Percentiles rank a stretch among this genome's conserved stretches.
phyloP scores from a whole-genome alignment of 176 grass and related monocot species.

The Thalia dealbata region DNA sequence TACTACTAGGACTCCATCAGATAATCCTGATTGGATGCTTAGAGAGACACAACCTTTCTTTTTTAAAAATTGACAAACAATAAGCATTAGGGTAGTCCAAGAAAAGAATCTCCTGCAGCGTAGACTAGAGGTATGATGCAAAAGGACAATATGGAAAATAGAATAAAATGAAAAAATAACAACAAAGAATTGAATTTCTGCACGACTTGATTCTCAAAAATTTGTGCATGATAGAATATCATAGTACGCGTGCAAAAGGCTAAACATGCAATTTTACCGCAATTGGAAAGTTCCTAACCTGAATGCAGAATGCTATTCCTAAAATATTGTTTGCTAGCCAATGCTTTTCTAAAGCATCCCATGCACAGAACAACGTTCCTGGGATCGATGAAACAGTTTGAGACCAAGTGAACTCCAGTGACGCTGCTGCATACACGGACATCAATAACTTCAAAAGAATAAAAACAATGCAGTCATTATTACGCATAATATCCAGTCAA shows the following conservation, averaged over 20 bases:
- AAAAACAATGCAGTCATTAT: not conserved
- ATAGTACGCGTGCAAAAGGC: not conserved
- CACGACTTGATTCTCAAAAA: not conserved
- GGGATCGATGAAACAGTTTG: constrained; percentile 79
- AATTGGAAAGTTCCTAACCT: constrained; percentile 29
- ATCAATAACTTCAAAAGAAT: not conserved
- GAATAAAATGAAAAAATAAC: too few species aligned
- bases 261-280: not conserved
- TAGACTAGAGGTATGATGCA: too few species aligned
- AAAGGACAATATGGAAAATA: too few species aligned
- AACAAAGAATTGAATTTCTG: not conserved
- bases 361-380: constrained; percentile 78
- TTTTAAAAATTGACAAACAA: too few species aligned
- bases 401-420: constrained; percentile 91
- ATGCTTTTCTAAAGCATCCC: constrained; percentile 86
- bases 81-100: too few species aligned
- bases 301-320: constrained; percentile 90
- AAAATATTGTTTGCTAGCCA: constrained; percentile 93
- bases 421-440: constrained; percentile 51
- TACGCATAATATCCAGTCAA: not conserved
- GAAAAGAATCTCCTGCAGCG: too few species aligned
- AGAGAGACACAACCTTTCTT: too few species aligned
- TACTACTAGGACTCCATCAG: too few species aligned
- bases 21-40: too few species aligned
- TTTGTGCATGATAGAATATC: not conserved